Percentiles rank a stretch among this genome's conserved stretches.
phyloP scores from a whole-genome alignment of 441 rosid species.

The Syzygium syzygioides region DNA sequence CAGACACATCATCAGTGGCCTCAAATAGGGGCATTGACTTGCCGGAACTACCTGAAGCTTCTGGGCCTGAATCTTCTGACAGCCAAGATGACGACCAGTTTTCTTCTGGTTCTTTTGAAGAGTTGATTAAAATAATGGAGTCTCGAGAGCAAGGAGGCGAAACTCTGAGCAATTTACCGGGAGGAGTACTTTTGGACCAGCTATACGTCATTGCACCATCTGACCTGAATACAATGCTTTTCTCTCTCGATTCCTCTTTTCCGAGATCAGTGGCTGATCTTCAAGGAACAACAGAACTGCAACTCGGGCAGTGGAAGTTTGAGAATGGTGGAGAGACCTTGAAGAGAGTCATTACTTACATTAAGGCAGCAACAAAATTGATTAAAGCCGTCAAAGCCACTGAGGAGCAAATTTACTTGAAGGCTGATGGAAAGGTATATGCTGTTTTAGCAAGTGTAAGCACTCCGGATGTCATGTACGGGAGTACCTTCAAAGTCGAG shows the following conservation, averaged over 20 bases:
- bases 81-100: slow-evolving; percentile 44
- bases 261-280: slow-evolving; percentile 45
- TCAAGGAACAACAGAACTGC: slow-evolving; percentile 81
- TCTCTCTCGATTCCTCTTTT: slow-evolving; percentile 69
- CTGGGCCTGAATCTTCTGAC: slow-evolving; percentile 29
- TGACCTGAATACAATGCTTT: slow-evolving; percentile 61
- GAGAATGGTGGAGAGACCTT: slow-evolving; percentile 51
- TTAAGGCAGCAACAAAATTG: slow-evolving; percentile 76
- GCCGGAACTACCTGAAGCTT: slow-evolving; percentile 37
- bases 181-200: slow-evolving; percentile 81
- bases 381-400: slow-evolving; percentile 77
- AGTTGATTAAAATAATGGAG: slow-evolving; percentile 54
- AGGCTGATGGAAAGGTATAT: slow-evolving; percentile 72
- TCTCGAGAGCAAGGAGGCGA: slow-evolving; percentile 60
- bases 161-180: slow-evolving; percentile 63
- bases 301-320: slow-evolving; percentile 68
- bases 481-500: slow-evolving; percentile 71
- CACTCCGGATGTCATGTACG: slow-evolving; percentile 90
- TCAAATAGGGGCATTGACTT: slow-evolving; percentile 34
- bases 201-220: slow-evolving; percentile 48
- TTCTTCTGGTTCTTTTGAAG: slow-evolving; percentile 49
- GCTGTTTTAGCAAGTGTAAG: slow-evolving; percentile 53
- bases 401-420: slow-evolving; percentile 80
- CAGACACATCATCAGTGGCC: slow-evolving; percentile 28
- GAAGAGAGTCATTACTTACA: slow-evolving; percentile 60